A percentile compares a stretch with the other conserved stretches of the same genome.
phyloP scores from a whole-genome alignment of 2,329 filamentous ascomycete species.

The Blumeria hordei region DNA sequence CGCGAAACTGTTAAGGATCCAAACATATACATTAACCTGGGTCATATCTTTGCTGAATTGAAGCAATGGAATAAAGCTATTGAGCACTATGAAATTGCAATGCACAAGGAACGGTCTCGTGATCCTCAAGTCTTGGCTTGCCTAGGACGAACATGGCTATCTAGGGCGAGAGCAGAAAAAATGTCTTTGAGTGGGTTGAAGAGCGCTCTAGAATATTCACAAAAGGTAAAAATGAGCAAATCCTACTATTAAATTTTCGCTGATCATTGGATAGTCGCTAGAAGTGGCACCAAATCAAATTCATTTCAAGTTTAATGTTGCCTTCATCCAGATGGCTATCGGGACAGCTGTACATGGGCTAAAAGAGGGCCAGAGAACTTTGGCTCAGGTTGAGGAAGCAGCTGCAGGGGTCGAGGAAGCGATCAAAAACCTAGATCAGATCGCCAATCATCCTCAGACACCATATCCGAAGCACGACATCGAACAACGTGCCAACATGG shows the following conservation, averaged over 20 bases:
- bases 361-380: conserved; percentile 49
- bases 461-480: conserved; percentile 81
- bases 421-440: conserved; percentile 45
- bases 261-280: conserved; percentile 30
- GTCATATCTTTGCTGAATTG: conserved; percentile 76
- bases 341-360: conserved; percentile 57
- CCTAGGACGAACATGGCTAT: conserved; percentile 44
- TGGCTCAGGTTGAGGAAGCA: conserved; percentile 61
- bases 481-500: conserved; percentile 93
- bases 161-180: conserved; percentile 40
- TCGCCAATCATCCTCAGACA: conserved; percentile 36
- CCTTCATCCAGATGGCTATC: conserved; percentile 89
- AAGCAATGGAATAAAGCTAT: conserved; percentile 80
- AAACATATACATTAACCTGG: conserved; percentile 77
- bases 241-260: background rate
- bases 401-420: conserved; percentile 62
- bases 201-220: conserved; percentile 35
- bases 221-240: conserved; percentile 25
- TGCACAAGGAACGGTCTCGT: conserved; percentile 34
- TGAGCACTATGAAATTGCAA: conserved; percentile 70
- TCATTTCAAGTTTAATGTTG: conserved; percentile 92
- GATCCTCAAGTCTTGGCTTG: conserved; percentile 47
- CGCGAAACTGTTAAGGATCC: conserved; percentile 75
- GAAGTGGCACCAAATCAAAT: conserved; percentile 58
- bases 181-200: conserved; percentile 32